These are phyloP conservation scores for Hypoxylon sp. DNA, from an alignment of 2,329 filamentous ascomycete species.

Conservation along the genomic window DNA sequence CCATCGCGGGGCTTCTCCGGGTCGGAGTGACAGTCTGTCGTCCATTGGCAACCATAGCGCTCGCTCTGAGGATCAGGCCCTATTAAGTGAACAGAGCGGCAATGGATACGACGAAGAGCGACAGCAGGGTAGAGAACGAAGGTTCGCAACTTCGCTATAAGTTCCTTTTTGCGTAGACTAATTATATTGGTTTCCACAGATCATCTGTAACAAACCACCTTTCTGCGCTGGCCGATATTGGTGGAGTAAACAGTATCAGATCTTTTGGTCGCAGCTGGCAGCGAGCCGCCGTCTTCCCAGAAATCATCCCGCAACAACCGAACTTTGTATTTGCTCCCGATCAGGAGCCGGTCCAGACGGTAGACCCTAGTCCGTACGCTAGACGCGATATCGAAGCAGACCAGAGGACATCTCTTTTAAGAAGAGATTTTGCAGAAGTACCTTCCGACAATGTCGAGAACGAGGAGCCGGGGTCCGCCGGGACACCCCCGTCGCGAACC, in stretches of 20 bases:
- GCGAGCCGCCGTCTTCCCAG: constrained; percentile 87
- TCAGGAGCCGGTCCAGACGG: constrained; percentile 61
- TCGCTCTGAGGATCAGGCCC: constrained; percentile 62
- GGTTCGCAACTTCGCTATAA: constrained; percentile 49
- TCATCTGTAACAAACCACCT: constrained; percentile 73
- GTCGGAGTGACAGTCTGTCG: constrained; percentile 59
- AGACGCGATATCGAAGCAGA: constrained; percentile 59
- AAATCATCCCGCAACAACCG: constrained; percentile 84
- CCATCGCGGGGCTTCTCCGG: constrained; percentile 59
- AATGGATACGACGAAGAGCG: constrained; percentile 55
- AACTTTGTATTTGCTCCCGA: constrained; percentile 78
- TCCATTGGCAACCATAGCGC: constrained; percentile 59
- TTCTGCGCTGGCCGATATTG: constrained; percentile 76
- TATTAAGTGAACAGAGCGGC: constrained; percentile 59
- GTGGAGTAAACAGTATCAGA: constrained; percentile 93
- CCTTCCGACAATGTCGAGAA: constrained; percentile 51
- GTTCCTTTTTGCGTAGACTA: constrained; percentile 22
- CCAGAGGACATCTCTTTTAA: constrained; percentile 62
- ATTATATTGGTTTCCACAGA: constrained; percentile 57
- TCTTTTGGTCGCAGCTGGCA: constrained; percentile 95
- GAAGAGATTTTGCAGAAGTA: constrained; percentile 65
- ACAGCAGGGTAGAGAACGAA: constrained; percentile 54
- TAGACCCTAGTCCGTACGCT: constrained; percentile 59
- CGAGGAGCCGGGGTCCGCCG: constrained; percentile 49
- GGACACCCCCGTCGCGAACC: constrained; percentile 34